Evolutionary conservation across 306 rosid genomes (phyloP), one percentile per base, ranked within the genome.

Genomic region (Psophocarpus tetragonolobus): DNA sequence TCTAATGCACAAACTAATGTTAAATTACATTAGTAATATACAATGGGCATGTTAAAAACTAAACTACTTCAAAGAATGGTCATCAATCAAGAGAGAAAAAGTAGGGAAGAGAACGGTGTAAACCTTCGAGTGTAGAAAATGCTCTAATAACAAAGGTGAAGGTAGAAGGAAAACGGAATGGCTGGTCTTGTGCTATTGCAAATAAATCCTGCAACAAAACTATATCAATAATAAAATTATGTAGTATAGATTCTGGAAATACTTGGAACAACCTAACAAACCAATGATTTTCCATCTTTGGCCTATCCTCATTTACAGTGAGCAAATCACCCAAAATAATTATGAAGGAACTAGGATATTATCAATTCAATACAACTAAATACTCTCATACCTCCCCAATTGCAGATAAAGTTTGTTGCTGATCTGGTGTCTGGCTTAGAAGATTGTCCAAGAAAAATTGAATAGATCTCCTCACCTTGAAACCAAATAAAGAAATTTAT

Each of bases 51-150:
- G 36, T 21, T 38, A 15, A 33, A 32, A 2, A 4, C n/a, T 4
- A 15, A 56, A 18, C 21, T 50, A 32, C 35, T 18, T 54, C 2
- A 3, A 56, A 36, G 54, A 56, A 73, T 56, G 24, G 9, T 20
- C 67, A 73, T 27, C 13, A 45, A 36, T 14, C 5, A 27, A 21
- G 51, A 23, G 50, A 21, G 10, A 9, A 30, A 39, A 11, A 12
- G 42, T 10, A 57, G 39, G 54, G 71, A 63, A 36, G 65, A 57
- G 68, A 73, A 81, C 9, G 63, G 56, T 78, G 81, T 11, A 67
- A 54, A 93, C 97, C 97, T 93, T 93, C 96, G 5, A 91, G 89
- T n/a, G 96, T 91, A 69, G 97, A 93, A 87, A 93, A 93, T 73
- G 98, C 96, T 75, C 92, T 87, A 30, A 91, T 39, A 57, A 93